Conservation (phyloP, 2,329 filamentous ascomycete species). For the Cladosporium colombiae region DNA sequence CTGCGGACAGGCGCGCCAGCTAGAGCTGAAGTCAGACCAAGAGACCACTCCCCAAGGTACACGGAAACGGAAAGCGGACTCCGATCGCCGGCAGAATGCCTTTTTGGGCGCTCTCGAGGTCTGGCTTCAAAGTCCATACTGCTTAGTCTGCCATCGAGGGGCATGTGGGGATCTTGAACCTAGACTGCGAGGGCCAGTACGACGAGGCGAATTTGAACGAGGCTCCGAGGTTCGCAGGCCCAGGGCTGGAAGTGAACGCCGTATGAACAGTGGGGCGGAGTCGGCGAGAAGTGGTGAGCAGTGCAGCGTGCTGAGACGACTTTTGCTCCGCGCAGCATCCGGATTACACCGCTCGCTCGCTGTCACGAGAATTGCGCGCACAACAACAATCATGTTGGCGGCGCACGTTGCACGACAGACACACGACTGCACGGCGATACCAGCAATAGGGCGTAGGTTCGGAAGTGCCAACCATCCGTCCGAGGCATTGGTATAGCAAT, state of each 20-base stretch:
- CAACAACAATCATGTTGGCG: neutral
- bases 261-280: neutral
- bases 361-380: neutral
- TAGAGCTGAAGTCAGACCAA: conserved; percentile 13
- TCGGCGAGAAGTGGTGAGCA: neutral
- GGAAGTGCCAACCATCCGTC: neutral
- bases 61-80: neutral
- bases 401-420: neutral
- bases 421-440: neutral
- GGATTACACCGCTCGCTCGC: neutral
- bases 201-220: neutral
- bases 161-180: neutral
- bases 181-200: neutral
- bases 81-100: conserved; percentile 1
- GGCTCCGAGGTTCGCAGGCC: neutral
- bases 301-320: neutral
- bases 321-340: neutral
- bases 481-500: neutral
- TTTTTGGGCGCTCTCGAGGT: neutral
- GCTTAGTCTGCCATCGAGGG: neutral
- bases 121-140: neutral
- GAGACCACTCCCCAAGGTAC: neutral
- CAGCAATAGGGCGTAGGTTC: neutral
- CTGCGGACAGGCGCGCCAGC: neutral
- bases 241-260: neutral